Evolutionary conservation across 768 basidiomycete species (phyloP).

Genomic region (Lentinula guzmanii): DNA sequence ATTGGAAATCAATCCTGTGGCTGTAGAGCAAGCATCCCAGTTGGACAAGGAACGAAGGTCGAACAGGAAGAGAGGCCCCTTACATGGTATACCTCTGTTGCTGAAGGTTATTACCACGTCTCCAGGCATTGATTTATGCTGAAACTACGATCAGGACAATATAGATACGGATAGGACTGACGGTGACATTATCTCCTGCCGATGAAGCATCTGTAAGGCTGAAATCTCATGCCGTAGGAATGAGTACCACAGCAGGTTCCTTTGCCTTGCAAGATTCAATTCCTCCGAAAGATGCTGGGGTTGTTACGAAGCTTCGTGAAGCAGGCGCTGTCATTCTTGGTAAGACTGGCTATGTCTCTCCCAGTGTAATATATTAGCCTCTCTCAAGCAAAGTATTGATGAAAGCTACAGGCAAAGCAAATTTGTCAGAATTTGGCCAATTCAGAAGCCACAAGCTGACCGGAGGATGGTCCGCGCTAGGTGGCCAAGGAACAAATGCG

Average conservation of each 20-base stretch:
- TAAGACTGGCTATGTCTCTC: neutral
- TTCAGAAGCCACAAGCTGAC: constrained; percentile 21
- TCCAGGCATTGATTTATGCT: neutral
- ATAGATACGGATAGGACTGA: constrained; percentile 23
- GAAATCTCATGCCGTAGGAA: constrained; percentile 15
- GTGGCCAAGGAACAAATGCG: constrained; percentile 44
- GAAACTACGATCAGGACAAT: constrained; percentile 15
- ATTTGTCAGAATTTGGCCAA: constrained; percentile 33
- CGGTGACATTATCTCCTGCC: constrained; percentile 10
- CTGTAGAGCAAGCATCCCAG: constrained; percentile 25
- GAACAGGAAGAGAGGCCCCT: constrained; percentile 19
- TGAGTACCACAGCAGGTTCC: constrained; percentile 37
- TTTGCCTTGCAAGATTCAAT: constrained; percentile 27
- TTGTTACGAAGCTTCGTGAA: constrained; percentile 22
- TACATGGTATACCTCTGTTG: constrained; percentile 31
- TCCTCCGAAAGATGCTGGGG: constrained; percentile 26
- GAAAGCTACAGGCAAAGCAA: constrained; percentile 26
- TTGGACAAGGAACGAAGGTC: constrained; percentile 27
- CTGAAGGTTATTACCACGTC: neutral
- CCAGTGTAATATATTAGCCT: neutral
- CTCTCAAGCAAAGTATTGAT: neutral
- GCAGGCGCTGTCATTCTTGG: constrained; percentile 30
- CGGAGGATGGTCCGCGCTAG: constrained; percentile 9
- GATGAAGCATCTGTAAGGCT: neutral
- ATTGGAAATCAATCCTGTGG: constrained; percentile 31